A percentile compares a stretch with the other conserved stretches of the same genome.
Evolutionary conservation across 352 stramenopile species (phyloP).

Genomic region (Thalassiosira exigua): DNA sequence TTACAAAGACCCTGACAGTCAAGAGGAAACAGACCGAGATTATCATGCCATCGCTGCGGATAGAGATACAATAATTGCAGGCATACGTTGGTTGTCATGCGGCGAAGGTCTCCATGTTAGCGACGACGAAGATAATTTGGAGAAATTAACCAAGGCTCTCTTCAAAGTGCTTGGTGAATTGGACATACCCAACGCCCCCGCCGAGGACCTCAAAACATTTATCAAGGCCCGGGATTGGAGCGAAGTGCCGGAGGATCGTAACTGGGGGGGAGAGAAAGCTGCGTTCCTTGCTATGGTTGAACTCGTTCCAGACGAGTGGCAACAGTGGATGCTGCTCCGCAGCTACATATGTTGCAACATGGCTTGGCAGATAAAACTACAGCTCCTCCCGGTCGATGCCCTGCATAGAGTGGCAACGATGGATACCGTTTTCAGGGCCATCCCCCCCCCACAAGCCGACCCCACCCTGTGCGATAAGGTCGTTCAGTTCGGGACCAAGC

Average conservation of each 20-base stretch:
- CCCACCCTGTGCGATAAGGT: neutral
- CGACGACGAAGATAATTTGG: neutral
- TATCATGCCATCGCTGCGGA: neutral
- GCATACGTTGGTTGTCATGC: neutral
- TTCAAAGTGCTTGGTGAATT: neutral
- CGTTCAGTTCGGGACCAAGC: neutral
- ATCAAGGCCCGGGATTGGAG: slow-evolving; percentile 11
- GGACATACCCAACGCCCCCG: slow-evolving; percentile 6
- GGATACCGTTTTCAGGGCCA: slow-evolving; percentile 10
- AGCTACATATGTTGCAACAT: slow-evolving; percentile 26
- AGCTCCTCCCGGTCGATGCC: slow-evolving; percentile 15
- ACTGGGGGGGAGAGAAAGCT: slow-evolving; percentile 1
- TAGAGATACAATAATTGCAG: neutral
- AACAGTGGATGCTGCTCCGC: slow-evolving; percentile 15
- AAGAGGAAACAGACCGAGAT: neutral
- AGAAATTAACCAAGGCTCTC: slow-evolving; percentile 3
- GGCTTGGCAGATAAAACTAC: slow-evolving; percentile 17
- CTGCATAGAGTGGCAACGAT: slow-evolving; percentile 10
- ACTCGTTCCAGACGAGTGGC: slow-evolving; percentile 7
- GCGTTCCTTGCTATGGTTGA: slow-evolving; percentile 6
- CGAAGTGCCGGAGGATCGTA: neutral
- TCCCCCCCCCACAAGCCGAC: slow-evolving; percentile 8
- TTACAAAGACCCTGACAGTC: slow-evolving; percentile 1
- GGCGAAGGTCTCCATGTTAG: neutral
- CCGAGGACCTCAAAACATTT: neutral